These are phyloP conservation scores for Umbellularia californica DNA, from an alignment of 164 flowering plant genomes.

Conservation along the genomic window DNA sequence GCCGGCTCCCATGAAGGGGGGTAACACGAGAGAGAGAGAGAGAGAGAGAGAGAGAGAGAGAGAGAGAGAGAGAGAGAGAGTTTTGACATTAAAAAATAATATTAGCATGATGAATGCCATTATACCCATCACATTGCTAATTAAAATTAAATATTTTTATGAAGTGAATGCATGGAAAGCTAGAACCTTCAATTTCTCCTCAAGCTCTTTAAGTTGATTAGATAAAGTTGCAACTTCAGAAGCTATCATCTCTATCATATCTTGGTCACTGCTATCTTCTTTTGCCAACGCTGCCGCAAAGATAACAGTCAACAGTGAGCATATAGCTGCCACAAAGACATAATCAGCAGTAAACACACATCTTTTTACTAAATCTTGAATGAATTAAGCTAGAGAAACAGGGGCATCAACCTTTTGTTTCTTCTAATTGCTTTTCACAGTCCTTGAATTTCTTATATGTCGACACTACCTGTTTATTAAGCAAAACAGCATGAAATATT, in stretches of 20 bases:
- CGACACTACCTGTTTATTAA: conserved; percentile 58
- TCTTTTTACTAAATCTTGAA: neutral
- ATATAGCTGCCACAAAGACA: neutral
- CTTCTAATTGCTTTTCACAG: conserved; percentile 82
- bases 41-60: neutral
- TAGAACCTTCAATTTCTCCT: conserved; percentile 79
- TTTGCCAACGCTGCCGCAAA: conserved; percentile 58
- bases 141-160: neutral
- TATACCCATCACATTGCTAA: neutral
- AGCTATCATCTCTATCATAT: conserved; percentile 92
- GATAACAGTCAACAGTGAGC: conserved; percentile 2
- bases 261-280: conserved; percentile 73
- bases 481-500: conserved; percentile 3
- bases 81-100: neutral
- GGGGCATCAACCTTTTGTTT: conserved; percentile 59
- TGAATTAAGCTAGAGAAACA: neutral
- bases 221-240: conserved; percentile 61
- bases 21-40: no score
- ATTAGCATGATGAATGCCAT: neutral
- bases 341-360: no score
- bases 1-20: neutral
- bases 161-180: neutral
- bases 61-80: neutral
- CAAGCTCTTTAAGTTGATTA: conserved; percentile 59
- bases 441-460: conserved; percentile 67